Evolutionary conservation across 805 yeast genomes (phyloP).

Genomic region (Maudiozyma serrabonitensis): DNA sequence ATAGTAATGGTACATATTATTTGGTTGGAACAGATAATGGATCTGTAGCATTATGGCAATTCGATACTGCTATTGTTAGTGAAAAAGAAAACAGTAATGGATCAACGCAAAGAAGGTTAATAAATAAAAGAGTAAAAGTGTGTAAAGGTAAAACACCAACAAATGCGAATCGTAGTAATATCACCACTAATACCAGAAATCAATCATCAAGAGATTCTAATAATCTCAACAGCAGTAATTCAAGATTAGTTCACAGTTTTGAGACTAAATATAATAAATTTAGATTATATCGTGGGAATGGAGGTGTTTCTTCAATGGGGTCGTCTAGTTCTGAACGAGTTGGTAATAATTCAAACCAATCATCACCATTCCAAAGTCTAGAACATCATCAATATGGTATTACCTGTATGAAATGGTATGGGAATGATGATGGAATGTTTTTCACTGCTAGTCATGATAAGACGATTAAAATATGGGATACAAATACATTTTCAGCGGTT

Average conservation of each 20-base stretch:
- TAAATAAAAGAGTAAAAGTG: slow-evolving; percentile 23
- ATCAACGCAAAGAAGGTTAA: slow-evolving; percentile 7
- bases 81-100: slow-evolving; percentile 1
- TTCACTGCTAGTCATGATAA: slow-evolving; percentile 74
- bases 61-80: slow-evolving; percentile 9
- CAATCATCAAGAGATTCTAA: not conserved
- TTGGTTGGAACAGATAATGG: slow-evolving; percentile 26
- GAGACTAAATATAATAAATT: slow-evolving; percentile 16
- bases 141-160: slow-evolving; percentile 2
- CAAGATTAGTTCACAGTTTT: slow-evolving; percentile 13
- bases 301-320: not conserved
- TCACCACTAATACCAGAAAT: not conserved
- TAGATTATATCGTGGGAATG: slow-evolving; percentile 11
- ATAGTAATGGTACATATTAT: slow-evolving; percentile 9
- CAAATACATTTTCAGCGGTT: slow-evolving; percentile 53
- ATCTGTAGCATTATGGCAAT: slow-evolving; percentile 26
- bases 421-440: slow-evolving; percentile 77
- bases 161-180: not conserved
- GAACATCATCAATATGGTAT: slow-evolving; percentile 49
- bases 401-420: slow-evolving; percentile 80
- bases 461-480: slow-evolving; percentile 72
- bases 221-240: not conserved
- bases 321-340: not conserved
- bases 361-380: slow-evolving; percentile 8
- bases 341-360: not conserved